Conservation (phyloP, 306 rosid genomes). For the Trifolium dubium region DNA sequence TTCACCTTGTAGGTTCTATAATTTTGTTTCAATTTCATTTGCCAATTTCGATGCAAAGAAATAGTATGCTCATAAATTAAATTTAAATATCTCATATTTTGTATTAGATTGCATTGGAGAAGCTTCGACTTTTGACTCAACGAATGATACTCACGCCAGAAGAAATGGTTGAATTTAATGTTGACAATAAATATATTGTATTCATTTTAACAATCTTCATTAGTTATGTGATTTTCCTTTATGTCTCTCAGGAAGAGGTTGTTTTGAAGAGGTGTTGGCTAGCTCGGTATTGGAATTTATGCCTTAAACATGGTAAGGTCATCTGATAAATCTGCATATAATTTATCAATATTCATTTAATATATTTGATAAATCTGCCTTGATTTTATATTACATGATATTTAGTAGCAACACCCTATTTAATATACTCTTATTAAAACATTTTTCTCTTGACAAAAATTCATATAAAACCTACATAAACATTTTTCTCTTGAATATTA, state of each 20-base stretch:
- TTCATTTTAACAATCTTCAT: conserved; percentile 23
- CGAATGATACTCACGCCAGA: conserved; percentile 82
- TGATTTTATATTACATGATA: not conserved
- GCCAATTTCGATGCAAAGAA: conserved; percentile 30
- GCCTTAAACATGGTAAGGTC: conserved; percentile 67
- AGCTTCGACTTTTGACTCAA: conserved; percentile 63
- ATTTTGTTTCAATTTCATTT: conserved; percentile 31
- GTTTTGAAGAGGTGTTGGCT: conserved; percentile 97
- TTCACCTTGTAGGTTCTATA: conserved; percentile 54
- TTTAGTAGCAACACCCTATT: not conserved
- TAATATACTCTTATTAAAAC: not conserved
- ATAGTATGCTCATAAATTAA: conserved; percentile 26
- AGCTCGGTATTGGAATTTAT: conserved; percentile 89
- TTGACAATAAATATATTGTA: not conserved
- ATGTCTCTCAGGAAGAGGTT: conserved; percentile 79
- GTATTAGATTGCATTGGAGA: conserved; percentile 60
- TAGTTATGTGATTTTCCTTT: conserved; percentile 44
- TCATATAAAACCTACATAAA: not conserved
- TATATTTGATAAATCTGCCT: not conserved
- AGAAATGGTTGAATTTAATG: conserved; percentile 72
- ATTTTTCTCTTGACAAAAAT: not conserved
- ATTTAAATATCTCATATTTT: conserved; percentile 38
- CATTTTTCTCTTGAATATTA: not conserved
- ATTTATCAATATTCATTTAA: not conserved
- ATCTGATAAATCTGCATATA: conserved; percentile 19